Evolutionary conservation across 2,329 filamentous ascomycete species (phyloP).

Genomic region (Aspergillus ibericus): DNA sequence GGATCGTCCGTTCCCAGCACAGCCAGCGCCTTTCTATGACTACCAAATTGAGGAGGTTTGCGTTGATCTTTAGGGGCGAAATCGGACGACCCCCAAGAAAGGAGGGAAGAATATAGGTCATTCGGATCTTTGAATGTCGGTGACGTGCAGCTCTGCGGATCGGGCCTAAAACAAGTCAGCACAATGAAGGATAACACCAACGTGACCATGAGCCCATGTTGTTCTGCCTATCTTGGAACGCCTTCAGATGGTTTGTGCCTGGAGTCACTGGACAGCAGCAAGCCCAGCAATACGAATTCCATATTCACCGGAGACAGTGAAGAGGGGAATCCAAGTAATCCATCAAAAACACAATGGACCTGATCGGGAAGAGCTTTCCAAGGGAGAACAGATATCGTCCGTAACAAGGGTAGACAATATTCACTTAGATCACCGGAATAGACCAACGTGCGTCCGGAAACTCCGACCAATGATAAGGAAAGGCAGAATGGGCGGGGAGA

Average conservation of each 20-base stretch:
- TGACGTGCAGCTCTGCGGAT: slow-evolving; percentile 22
- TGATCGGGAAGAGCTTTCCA: background rate
- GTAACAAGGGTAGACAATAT: background rate
- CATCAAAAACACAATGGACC: background rate
- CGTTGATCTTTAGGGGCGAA: slow-evolving; percentile 41
- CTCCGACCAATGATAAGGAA: background rate
- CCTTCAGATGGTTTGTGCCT: background rate
- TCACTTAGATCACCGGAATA: background rate
- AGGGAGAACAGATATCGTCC: background rate
- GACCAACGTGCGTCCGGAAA: background rate
- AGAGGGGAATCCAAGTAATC: background rate
- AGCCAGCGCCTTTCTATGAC: slow-evolving; percentile 37
- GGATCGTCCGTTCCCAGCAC: slow-evolving; percentile 32
- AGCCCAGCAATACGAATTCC: background rate
- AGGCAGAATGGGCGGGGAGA: background rate
- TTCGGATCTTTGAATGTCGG: slow-evolving; percentile 18
- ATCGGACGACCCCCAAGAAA: slow-evolving; percentile 38
- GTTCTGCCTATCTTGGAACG: background rate
- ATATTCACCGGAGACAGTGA: background rate
- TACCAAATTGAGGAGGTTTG: slow-evolving; percentile 33
- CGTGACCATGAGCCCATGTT: background rate
- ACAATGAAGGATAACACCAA: background rate
- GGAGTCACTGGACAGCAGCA: background rate
- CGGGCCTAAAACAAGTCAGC: slow-evolving; percentile 25
- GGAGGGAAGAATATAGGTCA: slow-evolving; percentile 34